Conservation (phyloP, 768 basidiomycete genomes). For the Boletus sp. region DNA sequence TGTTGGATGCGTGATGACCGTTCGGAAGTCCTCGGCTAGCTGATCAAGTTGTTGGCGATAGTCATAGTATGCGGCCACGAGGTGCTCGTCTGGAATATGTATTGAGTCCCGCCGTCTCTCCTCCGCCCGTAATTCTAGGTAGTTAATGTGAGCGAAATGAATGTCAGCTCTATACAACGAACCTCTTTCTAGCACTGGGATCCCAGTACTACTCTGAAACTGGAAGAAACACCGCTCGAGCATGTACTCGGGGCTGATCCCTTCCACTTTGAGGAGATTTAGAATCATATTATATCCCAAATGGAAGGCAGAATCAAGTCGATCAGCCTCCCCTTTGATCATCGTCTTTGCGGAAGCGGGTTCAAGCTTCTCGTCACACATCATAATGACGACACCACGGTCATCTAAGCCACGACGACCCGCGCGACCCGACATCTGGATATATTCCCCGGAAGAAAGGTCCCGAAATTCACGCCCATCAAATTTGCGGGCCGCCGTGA, state of each 20-base stretch:
- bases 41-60: constrained; percentile 90
- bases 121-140: constrained; percentile 67
- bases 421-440: constrained; percentile 99
- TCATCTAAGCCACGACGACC: constrained; percentile 97
- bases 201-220: constrained; percentile 92
- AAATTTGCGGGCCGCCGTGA: constrained; percentile 92
- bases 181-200: constrained; percentile 85
- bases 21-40: constrained; percentile 81
- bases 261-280: constrained; percentile 98
- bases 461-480: constrained; percentile 94
- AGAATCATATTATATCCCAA: constrained; percentile 99
- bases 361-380: constrained; percentile 98
- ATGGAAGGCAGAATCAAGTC: constrained; percentile 97
- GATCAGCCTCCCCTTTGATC: constrained; percentile 97
- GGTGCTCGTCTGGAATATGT: constrained; percentile 77
- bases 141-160: constrained; percentile 5
- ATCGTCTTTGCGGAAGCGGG: constrained; percentile 88
- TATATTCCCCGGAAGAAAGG: constrained; percentile 93
- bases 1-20: constrained; percentile 91
- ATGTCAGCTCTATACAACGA: constrained; percentile 22
- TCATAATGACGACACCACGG: constrained; percentile 99
- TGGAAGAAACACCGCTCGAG: constrained; percentile 97
- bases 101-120: constrained; percentile 64
- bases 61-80: constrained; percentile 88
- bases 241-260: constrained; percentile 98